Evolutionary conservation across 768 basidiomycete species (phyloP).

Genomic region (Russula sp.): DNA sequence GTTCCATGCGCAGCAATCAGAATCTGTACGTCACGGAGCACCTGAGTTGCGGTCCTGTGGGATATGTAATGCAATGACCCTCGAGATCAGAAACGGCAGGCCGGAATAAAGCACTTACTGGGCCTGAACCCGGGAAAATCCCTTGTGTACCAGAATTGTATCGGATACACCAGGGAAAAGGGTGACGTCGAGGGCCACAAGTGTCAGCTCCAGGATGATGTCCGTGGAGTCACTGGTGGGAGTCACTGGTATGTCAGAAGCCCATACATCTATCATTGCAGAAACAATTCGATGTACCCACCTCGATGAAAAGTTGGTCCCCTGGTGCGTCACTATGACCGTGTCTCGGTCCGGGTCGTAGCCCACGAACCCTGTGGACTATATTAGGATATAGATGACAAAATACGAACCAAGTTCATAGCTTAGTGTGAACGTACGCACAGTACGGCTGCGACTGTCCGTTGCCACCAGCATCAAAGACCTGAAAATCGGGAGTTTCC

Average conservation of each 20-base stretch:
- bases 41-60: constrained; percentile 33
- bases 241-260: not conserved
- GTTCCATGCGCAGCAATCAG: constrained; percentile 35
- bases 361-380: constrained; percentile 33
- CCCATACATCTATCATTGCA: not conserved
- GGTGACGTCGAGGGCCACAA: constrained; percentile 30
- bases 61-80: too few relatives aligned
- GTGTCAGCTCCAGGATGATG: constrained; percentile 32
- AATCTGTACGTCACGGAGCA: constrained; percentile 38
- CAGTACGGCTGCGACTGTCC: not conserved
- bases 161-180: constrained; percentile 50
- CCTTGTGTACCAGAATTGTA: constrained; percentile 41
- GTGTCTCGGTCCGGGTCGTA: constrained; percentile 44
- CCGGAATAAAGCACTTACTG: not conserved
- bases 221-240: constrained; percentile 32
- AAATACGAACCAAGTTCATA: not conserved
- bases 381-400: not conserved
- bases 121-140: constrained; percentile 47
- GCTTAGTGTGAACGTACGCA: not conserved
- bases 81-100: too few relatives aligned
- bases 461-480: not conserved
- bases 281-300: not conserved
- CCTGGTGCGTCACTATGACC: constrained; percentile 51
- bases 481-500: not conserved
- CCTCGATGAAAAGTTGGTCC: constrained; percentile 35